phyloP scores from a whole-genome alignment of 208 protist genomes.

The Leishmania tropica region DNA sequence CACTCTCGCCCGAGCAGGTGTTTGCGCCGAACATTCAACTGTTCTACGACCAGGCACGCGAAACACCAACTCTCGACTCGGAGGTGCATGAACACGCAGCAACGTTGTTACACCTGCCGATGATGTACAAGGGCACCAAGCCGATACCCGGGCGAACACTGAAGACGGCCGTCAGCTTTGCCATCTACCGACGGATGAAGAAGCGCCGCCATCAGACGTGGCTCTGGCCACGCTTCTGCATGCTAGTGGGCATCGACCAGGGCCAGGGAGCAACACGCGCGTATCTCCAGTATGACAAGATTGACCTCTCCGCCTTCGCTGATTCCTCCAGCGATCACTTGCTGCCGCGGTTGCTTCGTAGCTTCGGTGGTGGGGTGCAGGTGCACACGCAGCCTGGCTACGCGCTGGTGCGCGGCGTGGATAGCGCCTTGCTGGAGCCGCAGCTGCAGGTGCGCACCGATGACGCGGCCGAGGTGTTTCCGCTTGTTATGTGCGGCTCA shows the following conservation, averaged over 20 bases:
- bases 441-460: constrained; percentile 44
- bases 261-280: constrained; percentile 20
- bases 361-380: constrained; percentile 28
- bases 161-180: constrained; percentile 70
- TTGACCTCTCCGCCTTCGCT: constrained; percentile 36
- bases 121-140: constrained; percentile 40
- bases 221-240: constrained; percentile 70
- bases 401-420: constrained; percentile 56
- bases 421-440: constrained; percentile 58
- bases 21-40: constrained; percentile 29
- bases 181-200: constrained; percentile 20
- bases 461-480: constrained; percentile 36
- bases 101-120: constrained; percentile 70
- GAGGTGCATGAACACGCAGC: constrained; percentile 32
- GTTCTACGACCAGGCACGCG: constrained; percentile 27
- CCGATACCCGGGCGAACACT: constrained; percentile 40
- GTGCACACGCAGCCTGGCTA: constrained; percentile 45
- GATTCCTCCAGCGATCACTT: not conserved
- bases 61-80: constrained; percentile 1
- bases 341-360: not conserved
- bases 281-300: constrained; percentile 59
- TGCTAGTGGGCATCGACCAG: constrained; percentile 38
- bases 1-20: constrained; percentile 48
- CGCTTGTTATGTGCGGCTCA: constrained; percentile 64
- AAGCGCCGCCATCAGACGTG: constrained; percentile 16